phyloP scores from a whole-genome alignment of 225 moss, liverwort and hornwort species.

The Polytrichum formosum region DNA sequence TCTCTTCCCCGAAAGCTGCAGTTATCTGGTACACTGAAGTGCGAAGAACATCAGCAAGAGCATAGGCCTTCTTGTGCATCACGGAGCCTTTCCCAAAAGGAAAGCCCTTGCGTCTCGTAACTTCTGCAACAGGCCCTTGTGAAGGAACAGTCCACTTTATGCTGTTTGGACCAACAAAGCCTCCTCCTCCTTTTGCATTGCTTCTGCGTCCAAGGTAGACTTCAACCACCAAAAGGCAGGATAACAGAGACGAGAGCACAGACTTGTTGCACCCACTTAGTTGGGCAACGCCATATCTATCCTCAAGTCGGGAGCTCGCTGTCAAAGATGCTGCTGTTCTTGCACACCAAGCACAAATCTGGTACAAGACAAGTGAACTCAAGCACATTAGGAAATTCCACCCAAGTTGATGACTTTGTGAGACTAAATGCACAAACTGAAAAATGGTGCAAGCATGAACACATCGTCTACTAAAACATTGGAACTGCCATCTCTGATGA shows the following conservation, averaged over 20 bases:
- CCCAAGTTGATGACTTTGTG: neutral
- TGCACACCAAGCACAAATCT: slow-evolving; percentile 74
- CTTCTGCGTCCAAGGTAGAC: slow-evolving; percentile 74
- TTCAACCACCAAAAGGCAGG: slow-evolving; percentile 73
- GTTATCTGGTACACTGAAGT: slow-evolving; percentile 79
- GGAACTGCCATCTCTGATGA: neutral
- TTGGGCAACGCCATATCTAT: slow-evolving; percentile 81
- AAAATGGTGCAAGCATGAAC: neutral
- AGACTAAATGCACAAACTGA: neutral
- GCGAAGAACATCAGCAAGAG: slow-evolving; percentile 76
- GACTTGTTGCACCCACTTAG: slow-evolving; percentile 69
- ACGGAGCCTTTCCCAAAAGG: slow-evolving; percentile 65
- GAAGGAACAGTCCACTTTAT: slow-evolving; percentile 82
- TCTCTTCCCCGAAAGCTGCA: slow-evolving; percentile 71
- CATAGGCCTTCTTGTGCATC: slow-evolving; percentile 84
- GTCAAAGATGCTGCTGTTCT: slow-evolving; percentile 66
- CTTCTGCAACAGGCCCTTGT: slow-evolving; percentile 48
- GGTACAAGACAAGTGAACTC: slow-evolving; percentile 10
- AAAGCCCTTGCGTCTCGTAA: slow-evolving; percentile 43
- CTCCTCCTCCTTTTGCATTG: slow-evolving; percentile 45
- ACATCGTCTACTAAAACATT: neutral
- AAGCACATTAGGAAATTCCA: neutral
- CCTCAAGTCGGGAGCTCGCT: slow-evolving; percentile 64
- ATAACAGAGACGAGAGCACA: slow-evolving; percentile 72
- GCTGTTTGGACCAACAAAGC: slow-evolving; percentile 72